phyloP scores from a whole-genome alignment of 2,329 filamentous ascomycete genomes.

The Trichoderma endophyticum region DNA sequence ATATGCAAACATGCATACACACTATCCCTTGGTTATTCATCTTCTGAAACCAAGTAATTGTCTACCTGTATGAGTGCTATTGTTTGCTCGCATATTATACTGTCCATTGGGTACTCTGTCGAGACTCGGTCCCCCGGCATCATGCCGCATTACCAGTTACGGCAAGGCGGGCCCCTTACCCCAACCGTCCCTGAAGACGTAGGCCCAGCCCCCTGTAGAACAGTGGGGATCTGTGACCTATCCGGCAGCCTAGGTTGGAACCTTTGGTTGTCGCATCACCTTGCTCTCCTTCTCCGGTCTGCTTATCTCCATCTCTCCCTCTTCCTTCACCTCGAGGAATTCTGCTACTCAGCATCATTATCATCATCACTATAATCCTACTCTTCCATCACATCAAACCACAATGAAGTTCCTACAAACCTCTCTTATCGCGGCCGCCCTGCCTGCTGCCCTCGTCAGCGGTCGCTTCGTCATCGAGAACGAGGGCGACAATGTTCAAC shows the following conservation, averaged over 20 bases:
- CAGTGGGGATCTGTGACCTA: neutral
- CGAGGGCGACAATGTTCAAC: conserved; percentile 50
- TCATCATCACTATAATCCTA: neutral
- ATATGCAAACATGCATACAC: neutral
- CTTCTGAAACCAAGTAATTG: neutral
- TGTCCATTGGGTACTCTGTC: neutral
- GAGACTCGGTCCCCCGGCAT: neutral
- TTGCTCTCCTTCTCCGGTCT: neutral
- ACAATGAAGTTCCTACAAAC: conserved; percentile 53
- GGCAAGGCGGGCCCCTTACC: neutral
- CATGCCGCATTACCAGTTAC: neutral
- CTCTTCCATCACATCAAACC: neutral
- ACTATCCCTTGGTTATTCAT: neutral
- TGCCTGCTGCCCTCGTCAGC: conserved; percentile 50
- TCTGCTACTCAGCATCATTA: neutral
- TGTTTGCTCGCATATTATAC: neutral
- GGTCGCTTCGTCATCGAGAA: conserved; percentile 55
- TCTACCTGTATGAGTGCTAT: neutral
- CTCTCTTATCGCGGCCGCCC: conserved; percentile 52
- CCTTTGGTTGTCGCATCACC: neutral
- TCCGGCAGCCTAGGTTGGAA: neutral
- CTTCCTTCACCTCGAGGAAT: neutral
- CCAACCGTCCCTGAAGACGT: neutral
- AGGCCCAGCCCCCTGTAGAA: neutral
- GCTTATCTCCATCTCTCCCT: neutral